Percentiles rank a stretch among this genome's conserved stretches.
Conservation (phyloP, 2,329 filamentous ascomycete species). For the Ascocoryne sarcoides region DNA sequence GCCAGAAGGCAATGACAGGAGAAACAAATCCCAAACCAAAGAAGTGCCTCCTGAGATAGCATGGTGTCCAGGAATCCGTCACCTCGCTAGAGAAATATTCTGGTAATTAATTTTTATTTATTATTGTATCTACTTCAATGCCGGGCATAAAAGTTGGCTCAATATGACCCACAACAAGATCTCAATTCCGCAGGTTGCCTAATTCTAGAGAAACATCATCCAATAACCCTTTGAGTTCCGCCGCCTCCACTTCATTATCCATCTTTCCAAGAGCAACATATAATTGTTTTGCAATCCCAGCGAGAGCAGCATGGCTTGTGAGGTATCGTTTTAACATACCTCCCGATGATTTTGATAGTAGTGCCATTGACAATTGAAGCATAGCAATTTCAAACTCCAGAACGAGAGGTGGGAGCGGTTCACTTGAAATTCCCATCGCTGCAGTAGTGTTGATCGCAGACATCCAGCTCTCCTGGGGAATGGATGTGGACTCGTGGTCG, state of each 20-base stretch:
- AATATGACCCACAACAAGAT: too few species aligned
- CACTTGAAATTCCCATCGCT: constrained; percentile 21
- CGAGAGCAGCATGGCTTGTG: constrained; percentile 42
- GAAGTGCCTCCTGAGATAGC: too few species aligned
- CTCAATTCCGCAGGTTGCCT: constrained; percentile 16
- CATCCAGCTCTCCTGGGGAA: constrained; percentile 47
- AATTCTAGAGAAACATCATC: constrained; percentile 34
- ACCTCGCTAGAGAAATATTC: too few species aligned
- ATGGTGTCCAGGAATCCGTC: too few species aligned
- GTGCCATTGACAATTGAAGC: constrained; percentile 45
- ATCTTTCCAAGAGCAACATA: constrained; percentile 17
- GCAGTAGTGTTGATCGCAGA: constrained; percentile 42
- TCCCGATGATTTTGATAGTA: constrained; percentile 38
- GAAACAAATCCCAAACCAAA: too few species aligned
- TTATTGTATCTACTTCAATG: too few species aligned
- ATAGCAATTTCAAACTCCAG: constrained; percentile 44
- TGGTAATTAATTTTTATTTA: too few species aligned
- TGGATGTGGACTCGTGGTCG: constrained; percentile 37
- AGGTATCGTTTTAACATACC: constrained; percentile 42
- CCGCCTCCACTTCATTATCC: constrained; percentile 20
- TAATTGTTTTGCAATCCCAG: constrained; percentile 39
- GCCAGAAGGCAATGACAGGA: too few species aligned
- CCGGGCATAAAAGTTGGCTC: too few species aligned
- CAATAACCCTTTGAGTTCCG: constrained; percentile 35
- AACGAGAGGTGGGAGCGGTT: constrained; percentile 8